Percentiles rank a stretch among this genome's conserved stretches.
Evolutionary conservation across 2,329 filamentous ascomycete species (phyloP).

Genomic region (Emmonsiellopsis sp.): DNA sequence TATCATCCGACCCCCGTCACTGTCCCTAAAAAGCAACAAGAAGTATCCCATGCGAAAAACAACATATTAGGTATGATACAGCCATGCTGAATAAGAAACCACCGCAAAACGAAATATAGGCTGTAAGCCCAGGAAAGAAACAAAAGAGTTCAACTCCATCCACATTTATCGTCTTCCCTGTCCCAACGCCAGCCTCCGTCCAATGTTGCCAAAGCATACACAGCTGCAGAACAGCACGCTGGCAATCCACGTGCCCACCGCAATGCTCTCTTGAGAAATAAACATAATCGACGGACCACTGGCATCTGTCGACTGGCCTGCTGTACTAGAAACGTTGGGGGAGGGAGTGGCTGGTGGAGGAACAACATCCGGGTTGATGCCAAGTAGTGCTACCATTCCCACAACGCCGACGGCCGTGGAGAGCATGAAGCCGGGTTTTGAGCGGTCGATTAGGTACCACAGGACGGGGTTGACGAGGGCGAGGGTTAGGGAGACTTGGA

Average conservation of each 20-base stretch:
- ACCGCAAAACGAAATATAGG: neutral
- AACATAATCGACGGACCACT: constrained; percentile 19
- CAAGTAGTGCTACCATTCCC: constrained; percentile 65
- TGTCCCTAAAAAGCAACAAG: no score
- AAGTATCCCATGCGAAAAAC: no score
- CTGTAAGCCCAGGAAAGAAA: neutral
- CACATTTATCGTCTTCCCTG: neutral
- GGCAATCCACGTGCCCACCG: constrained; percentile 75
- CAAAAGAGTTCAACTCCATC: neutral
- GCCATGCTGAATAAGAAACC: no score
- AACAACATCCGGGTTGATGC: constrained; percentile 68
- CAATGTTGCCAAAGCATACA: constrained; percentile 94
- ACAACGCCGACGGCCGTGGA: constrained; percentile 63
- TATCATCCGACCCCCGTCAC: no score
- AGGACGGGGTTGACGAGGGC: constrained; percentile 85
- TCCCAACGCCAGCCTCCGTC: constrained; percentile 52
- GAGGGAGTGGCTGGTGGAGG: constrained; percentile 51
- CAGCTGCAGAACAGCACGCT: constrained; percentile 93
- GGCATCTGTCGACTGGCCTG: constrained; percentile 13
- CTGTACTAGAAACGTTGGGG: constrained; percentile 20
- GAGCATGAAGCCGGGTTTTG: constrained; percentile 72
- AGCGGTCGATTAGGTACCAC: constrained; percentile 94
- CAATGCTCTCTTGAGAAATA: constrained; percentile 44
- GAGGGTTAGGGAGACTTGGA: constrained; percentile 85
- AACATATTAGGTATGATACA: no score